Base-by-base conservation (phyloP, 768 basidiomycete species). In the Tricholoma flavovirens region DNA sequence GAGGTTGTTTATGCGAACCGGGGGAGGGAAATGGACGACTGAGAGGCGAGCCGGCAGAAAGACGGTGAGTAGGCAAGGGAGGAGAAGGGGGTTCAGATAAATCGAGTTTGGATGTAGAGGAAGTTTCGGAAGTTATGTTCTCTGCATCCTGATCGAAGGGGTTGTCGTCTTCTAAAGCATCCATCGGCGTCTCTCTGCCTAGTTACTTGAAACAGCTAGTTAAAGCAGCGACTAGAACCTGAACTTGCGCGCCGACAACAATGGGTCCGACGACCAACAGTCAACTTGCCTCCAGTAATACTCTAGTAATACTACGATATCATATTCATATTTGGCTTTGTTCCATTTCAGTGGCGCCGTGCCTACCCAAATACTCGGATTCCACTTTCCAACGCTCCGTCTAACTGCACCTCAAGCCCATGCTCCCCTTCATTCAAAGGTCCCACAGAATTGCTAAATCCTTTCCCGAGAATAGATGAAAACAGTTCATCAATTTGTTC, bases 401-500 rank as follows among this genome's bases (percentile, higher is more conserved):
- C 67, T 26, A 72, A 61, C 53, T 66, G 62, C 43, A 62, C 66
- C 54, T 73, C 75, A 52, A 67, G 56, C 50, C 57, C 56, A 26
- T 66, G 66, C 49, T 66, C 67, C 46, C 64, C 67, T 15, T 60
- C 67, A 35, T 72, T 55, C 19, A 49, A 71, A 49, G 71, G 58
- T 45, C 49, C 53, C 60, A 45, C 55, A 60, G 71, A 66, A 49
- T 67, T 65, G 62, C 83, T 81, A 54, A 82, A 84, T 7, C 87
- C 87, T 66, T 79, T 85, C 1, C 95, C 94, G 29, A 98, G 77
- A 43, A 99, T 70, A 26, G 90, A 92, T 22, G 84, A 79, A 71
- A 99, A 98, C 53, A 98, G 71, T 68, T 98, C 96, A 66, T 99
- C 95, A 53, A 94, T 81, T 73, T 98, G 97, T 65, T 93, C 93